phyloP scores from a whole-genome alignment of 768 basidiomycete species.

The Termitomyces sp. region DNA sequence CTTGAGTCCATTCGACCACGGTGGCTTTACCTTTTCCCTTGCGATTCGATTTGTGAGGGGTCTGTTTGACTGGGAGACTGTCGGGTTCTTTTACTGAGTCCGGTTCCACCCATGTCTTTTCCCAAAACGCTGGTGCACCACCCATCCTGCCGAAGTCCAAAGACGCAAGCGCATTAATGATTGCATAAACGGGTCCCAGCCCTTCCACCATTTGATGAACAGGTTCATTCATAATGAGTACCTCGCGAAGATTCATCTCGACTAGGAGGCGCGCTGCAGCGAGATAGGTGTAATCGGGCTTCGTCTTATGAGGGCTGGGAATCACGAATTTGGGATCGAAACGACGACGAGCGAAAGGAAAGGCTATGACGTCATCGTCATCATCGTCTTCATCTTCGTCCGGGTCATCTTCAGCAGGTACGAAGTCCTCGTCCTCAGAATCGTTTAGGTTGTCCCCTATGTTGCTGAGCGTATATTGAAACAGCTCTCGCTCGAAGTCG shows the following conservation, averaged over 20 bases:
- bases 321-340: slow-evolving; percentile 13
- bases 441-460: not conserved
- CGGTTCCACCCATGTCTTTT: slow-evolving; percentile 5
- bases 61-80: not conserved
- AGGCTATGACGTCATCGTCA: slow-evolving; percentile 5
- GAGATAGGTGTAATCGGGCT: slow-evolving; percentile 52
- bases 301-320: slow-evolving; percentile 19
- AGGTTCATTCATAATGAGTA: slow-evolving; percentile 17
- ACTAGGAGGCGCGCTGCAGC: slow-evolving; percentile 47
- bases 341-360: slow-evolving; percentile 16
- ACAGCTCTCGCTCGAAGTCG: slow-evolving; percentile 13
- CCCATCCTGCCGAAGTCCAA: slow-evolving; percentile 38
- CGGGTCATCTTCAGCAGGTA: slow-evolving; percentile 8
- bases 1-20: slow-evolving; percentile 21
- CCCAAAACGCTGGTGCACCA: slow-evolving; percentile 39
- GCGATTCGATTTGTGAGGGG: slow-evolving; percentile 7
- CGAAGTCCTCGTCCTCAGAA: slow-evolving; percentile 17
- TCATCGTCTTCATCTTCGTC: slow-evolving; percentile 11
- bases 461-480: slow-evolving; percentile 10
- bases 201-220: not conserved
- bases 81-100: not conserved
- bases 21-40: slow-evolving; percentile 17
- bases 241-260: slow-evolving; percentile 47
- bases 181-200: not conserved
- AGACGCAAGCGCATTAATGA: slow-evolving; percentile 15